Evolutionary conservation across 768 basidiomycete species (phyloP), one percentile per base, ranked within the genome.

Genomic region (Gloeophyllum trabeum): DNA sequence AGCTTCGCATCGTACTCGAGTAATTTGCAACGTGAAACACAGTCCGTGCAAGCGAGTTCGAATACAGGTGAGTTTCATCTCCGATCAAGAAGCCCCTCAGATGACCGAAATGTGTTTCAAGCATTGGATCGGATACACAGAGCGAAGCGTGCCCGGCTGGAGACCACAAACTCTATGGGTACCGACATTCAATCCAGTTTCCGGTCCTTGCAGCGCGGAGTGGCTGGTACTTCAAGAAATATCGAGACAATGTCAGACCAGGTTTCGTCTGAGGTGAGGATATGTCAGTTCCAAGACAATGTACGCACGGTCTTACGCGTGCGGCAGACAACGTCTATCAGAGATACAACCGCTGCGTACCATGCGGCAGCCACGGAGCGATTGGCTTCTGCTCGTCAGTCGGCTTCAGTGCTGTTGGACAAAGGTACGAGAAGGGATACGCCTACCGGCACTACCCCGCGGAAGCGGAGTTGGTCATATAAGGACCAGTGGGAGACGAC

Each of bases 401-500:
- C 71, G 1, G 71, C 70, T 2, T 63, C 69, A 23, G 59, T 64
- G 12, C 60, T 89, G 18, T 54, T 67, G 5, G 71, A 76, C 22
- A 65, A 77, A 43, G 85, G 79, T 6, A 64, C 71, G 5, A 70
- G 63, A 43, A 75, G 76, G 42, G 88, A 90, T 51, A 54, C 61
- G 18, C 61, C 82, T 1, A 85, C 80, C 12, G 88, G 88, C 4
- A 61, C 62, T 42, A 91, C 88, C 3, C 89, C 89, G 25, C 75
- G 74, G 36, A 89, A 86, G 64, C 78, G 83, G 24, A 58, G 61
- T 23, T 83, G 82, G 77, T 65, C 80, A 46, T 80, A 80, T 46
- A 65, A 68, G 4, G 81, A 83, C 48, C 60, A 75, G 39, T 90
- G 88, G 85, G 70, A 76, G 32, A 60, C 84, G 44, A 86, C 85